Evolutionary conservation across 352 stramenopile species (phyloP).

Genomic region (Phytopythium cucurbitacearum): DNA sequence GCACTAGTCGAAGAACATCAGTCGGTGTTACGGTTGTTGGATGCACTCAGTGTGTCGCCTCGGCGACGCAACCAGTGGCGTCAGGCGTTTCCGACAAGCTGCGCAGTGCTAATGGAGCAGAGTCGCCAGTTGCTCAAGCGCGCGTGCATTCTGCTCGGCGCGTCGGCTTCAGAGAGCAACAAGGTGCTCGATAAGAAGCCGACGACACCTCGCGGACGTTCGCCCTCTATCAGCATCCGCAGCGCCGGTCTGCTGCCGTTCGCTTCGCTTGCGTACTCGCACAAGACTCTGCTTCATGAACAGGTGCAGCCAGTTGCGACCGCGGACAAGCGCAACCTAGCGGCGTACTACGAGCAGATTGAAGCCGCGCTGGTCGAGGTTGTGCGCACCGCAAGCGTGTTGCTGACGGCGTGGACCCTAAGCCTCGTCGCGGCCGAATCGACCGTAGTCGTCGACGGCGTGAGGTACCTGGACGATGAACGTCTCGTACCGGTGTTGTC

Average conservation of each 20-base stretch:
- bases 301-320: slow-evolving; percentile 37
- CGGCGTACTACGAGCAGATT: slow-evolving; percentile 38
- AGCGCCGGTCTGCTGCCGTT: slow-evolving; percentile 21
- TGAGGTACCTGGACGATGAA: slow-evolving; percentile 52
- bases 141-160: slow-evolving; percentile 51
- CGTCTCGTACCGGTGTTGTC: slow-evolving; percentile 47
- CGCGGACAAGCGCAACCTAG: slow-evolving; percentile 29
- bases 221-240: slow-evolving; percentile 11
- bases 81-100: slow-evolving; percentile 43
- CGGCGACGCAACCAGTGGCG: slow-evolving; percentile 43
- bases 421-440: slow-evolving; percentile 26
- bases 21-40: slow-evolving; percentile 35
- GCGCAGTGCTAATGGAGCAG: slow-evolving; percentile 61
- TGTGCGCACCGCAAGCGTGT: slow-evolving; percentile 31
- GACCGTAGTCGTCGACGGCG: slow-evolving; percentile 41
- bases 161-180: slow-evolving; percentile 30
- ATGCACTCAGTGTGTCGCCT: slow-evolving; percentile 27
- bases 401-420: slow-evolving; percentile 56
- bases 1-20: slow-evolving; percentile 47
- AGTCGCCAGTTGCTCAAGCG: slow-evolving; percentile 48
- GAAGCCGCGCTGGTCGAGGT: slow-evolving; percentile 42
- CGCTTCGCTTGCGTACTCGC: slow-evolving; percentile 36
- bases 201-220: slow-evolving; percentile 1
- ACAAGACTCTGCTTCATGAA: slow-evolving; percentile 59
- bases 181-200: slow-evolving; percentile 18